Conservation (phyloP, 805 yeast species). For the Monosporozyma servazzii region DNA sequence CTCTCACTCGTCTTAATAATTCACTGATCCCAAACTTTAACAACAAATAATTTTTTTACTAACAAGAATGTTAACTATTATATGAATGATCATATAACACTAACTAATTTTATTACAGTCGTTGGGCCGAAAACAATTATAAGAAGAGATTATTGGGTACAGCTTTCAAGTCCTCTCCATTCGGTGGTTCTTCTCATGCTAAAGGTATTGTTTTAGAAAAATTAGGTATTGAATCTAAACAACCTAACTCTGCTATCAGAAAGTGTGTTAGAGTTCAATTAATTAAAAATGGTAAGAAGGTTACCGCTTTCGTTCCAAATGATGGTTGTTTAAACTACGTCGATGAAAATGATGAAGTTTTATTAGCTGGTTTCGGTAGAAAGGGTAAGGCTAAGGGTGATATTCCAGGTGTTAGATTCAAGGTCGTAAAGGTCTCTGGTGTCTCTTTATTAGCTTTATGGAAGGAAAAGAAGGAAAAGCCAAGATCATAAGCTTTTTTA, state of each 20-base stretch:
- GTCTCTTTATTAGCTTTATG: conserved; percentile 98
- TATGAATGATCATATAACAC: neutral
- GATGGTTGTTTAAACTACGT: conserved; percentile 99
- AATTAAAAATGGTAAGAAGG: conserved; percentile 99
- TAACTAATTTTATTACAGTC: conserved; percentile 35
- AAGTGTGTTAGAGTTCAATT: conserved; percentile 99
- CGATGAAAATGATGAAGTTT: conserved; percentile 99
- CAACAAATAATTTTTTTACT: neutral
- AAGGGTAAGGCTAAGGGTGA: conserved; percentile 99
- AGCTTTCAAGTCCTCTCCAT: conserved; percentile 99
- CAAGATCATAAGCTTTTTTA: conserved; percentile 71
- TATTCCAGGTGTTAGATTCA: conserved; percentile 99
- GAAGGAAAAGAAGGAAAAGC: conserved; percentile 99
- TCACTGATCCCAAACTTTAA: too few relatives aligned
- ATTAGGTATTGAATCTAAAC: conserved; percentile 99
- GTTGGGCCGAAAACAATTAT: conserved; percentile 99
- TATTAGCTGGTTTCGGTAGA: conserved; percentile 99
- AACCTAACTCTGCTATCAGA: conserved; percentile 99
- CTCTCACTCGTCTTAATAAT: too few relatives aligned
- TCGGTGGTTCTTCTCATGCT: conserved; percentile 99
- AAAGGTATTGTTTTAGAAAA: conserved; percentile 99
- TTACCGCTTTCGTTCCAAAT: conserved; percentile 99
- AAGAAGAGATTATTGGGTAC: conserved; percentile 99
- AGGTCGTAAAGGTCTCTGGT: conserved; percentile 99
- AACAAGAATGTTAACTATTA: neutral